These are phyloP conservation scores for Silybum marianum DNA, from an alignment of 129 eudicot species.

Conservation along the genomic window DNA sequence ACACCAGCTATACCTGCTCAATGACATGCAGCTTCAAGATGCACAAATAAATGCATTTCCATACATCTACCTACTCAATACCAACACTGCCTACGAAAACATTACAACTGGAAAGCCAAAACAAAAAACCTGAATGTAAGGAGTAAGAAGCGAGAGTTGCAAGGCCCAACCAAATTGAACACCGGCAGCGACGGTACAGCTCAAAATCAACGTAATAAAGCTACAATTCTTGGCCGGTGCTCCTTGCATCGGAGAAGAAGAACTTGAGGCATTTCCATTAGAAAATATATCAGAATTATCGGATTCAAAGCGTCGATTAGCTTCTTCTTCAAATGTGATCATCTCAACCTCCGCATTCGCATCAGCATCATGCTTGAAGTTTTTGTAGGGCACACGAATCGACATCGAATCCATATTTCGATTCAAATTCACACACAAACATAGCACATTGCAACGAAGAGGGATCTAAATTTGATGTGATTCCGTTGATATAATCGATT, in stretches of 20 bases:
- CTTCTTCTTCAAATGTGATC: slow-evolving; percentile 42
- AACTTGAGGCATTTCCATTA: slow-evolving; percentile 27
- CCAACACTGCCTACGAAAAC: neutral
- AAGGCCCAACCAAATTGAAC: slow-evolving; percentile 98
- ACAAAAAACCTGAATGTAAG: slow-evolving; percentile 74
- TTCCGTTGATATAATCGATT: neutral
- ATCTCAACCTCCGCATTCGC: slow-evolving; percentile 58
- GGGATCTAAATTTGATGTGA: neutral
- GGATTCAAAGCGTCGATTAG: slow-evolving; percentile 10
- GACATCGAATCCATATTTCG: slow-evolving; percentile 61
- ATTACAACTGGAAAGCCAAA: neutral
- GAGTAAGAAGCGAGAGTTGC: slow-evolving; percentile 91
- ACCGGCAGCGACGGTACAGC: slow-evolving; percentile 92
- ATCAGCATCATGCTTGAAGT: slow-evolving; percentile 45
- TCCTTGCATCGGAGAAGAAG: slow-evolving; percentile 25
- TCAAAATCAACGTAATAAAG: slow-evolving; percentile 64
- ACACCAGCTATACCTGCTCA: neutral
- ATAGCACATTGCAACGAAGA: neutral
- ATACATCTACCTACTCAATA: slow-evolving; percentile 2
- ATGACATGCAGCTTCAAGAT: neutral
- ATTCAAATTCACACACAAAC: slow-evolving; percentile 10
- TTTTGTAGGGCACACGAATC: slow-evolving; percentile 79
- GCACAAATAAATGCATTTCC: neutral
- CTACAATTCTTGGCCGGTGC: slow-evolving; percentile 34
- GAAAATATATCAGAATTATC: slow-evolving; percentile 21